These are phyloP conservation scores for Rosa multiflora DNA, from an alignment of 306 rosid genomes.

Conservation along the genomic window DNA sequence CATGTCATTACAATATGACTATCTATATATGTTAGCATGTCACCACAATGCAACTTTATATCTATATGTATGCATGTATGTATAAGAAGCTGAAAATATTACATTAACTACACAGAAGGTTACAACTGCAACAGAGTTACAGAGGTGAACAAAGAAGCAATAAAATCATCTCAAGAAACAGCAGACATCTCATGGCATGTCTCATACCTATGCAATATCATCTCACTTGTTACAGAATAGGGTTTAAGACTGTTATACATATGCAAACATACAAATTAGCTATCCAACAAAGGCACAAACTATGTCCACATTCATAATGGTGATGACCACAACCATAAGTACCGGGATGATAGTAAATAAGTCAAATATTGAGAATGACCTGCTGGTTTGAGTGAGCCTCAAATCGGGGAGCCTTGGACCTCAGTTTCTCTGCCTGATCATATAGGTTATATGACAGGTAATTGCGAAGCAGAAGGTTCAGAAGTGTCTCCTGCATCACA, in stretches of 20 bases:
- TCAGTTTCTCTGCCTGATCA: conserved; percentile 95
- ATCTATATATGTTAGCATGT: too few species aligned
- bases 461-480: conserved; percentile 85
- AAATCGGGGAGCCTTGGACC: conserved; percentile 98
- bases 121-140: not conserved
- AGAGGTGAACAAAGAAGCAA: not conserved
- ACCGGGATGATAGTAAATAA: not conserved
- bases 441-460: conserved; percentile 92
- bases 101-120: not conserved
- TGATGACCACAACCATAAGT: not conserved
- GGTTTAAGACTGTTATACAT: not conserved
- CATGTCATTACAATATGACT: not conserved
- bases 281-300: not conserved
- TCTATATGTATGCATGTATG: not conserved
- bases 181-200: not conserved
- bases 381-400: conserved; percentile 99
- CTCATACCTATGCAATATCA: not conserved
- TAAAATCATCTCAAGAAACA: not conserved
- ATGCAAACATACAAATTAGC: not conserved
- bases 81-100: not conserved
- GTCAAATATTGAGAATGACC: conserved; percentile 34
- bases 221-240: not conserved
- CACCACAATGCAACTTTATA: not conserved
- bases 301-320: not conserved
- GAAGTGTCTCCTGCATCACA: conserved; percentile 88